Percentiles rank a stretch among this genome's conserved stretches.
phyloP scores from a whole-genome alignment of 495 filamentous ascomycete species.

The Talaromyces liani region DNA sequence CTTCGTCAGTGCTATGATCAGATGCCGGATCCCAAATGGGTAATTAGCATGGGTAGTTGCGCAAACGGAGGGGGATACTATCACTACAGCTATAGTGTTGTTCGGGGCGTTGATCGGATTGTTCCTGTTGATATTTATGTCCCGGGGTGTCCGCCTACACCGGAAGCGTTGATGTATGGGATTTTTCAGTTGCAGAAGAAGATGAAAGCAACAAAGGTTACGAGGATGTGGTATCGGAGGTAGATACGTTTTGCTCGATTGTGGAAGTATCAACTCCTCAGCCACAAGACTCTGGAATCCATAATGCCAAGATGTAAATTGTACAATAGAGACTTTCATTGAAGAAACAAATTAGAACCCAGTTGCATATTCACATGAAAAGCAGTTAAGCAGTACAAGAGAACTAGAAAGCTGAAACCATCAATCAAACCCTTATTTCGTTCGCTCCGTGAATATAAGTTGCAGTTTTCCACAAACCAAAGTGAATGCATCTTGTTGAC shows the following conservation, averaged over 20 bases:
- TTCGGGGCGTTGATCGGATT: slow-evolving; percentile 80
- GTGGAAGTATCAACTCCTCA: not conserved
- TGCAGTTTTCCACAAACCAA: slow-evolving; percentile 1
- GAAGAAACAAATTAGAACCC: not conserved
- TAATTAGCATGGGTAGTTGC: slow-evolving; percentile 85
- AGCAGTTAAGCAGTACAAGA: not conserved
- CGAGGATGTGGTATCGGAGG: slow-evolving; percentile 35
- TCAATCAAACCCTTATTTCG: not conserved
- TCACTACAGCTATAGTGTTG: slow-evolving; percentile 86
- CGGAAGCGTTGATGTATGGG: slow-evolving; percentile 83
- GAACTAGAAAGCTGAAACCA: not conserved
- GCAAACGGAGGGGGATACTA: slow-evolving; percentile 94
- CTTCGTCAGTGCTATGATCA: slow-evolving; percentile 88
- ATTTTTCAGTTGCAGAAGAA: slow-evolving; percentile 84
- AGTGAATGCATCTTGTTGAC: slow-evolving; percentile 7
- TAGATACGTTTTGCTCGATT: not conserved
- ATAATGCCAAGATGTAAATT: not conserved
- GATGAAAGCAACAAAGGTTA: slow-evolving; percentile 61
- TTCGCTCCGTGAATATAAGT: slow-evolving; percentile 7
- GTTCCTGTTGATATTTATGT: slow-evolving; percentile 92
- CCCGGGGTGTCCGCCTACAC: slow-evolving; percentile 83
- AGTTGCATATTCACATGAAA: not conserved
- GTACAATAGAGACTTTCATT: not conserved
- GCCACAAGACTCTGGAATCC: not conserved
- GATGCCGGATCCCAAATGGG: slow-evolving; percentile 92